Evolutionary conservation across 495 filamentous ascomycete species (phyloP).

Genomic region (Talaromyces thailandensis): DNA sequence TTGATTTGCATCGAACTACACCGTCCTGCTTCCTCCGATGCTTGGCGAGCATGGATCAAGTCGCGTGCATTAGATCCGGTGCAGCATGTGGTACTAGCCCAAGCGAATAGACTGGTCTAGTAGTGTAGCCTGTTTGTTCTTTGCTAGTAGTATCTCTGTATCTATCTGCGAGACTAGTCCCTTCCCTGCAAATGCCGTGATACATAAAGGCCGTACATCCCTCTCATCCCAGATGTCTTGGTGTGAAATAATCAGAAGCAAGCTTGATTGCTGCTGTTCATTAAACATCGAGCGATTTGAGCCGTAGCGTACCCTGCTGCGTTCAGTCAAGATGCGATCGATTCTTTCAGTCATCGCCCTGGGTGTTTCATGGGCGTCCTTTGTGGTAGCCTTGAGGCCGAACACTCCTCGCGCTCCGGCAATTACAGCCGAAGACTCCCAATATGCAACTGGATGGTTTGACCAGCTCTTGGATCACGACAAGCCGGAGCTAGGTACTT

Average conservation of each 20-base stretch:
- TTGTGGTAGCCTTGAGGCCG: neutral
- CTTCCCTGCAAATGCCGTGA: neutral
- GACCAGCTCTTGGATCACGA: slow-evolving; percentile 46
- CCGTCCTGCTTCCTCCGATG: neutral
- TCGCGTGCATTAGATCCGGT: neutral
- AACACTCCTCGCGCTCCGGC: neutral
- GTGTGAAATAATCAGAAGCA: neutral
- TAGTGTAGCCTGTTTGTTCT: neutral
- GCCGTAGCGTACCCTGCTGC: neutral
- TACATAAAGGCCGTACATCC: neutral
- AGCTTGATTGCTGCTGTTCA: neutral
- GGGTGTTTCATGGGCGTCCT: neutral
- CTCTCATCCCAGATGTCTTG: neutral
- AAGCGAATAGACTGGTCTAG: neutral
- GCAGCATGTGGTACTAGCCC: neutral
- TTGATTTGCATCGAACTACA: neutral
- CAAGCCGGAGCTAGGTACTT: slow-evolving; percentile 43
- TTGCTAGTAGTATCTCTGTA: neutral
- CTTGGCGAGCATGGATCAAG: neutral
- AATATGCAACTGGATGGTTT: slow-evolving; percentile 25
- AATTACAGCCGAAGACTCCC: neutral
- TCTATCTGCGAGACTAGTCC: neutral
- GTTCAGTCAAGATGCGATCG: neutral
- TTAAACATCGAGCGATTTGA: neutral
- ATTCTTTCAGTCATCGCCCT: neutral